Conservation (phyloP, 2,329 filamentous ascomycete species). For the Diaporthe capsici region DNA sequence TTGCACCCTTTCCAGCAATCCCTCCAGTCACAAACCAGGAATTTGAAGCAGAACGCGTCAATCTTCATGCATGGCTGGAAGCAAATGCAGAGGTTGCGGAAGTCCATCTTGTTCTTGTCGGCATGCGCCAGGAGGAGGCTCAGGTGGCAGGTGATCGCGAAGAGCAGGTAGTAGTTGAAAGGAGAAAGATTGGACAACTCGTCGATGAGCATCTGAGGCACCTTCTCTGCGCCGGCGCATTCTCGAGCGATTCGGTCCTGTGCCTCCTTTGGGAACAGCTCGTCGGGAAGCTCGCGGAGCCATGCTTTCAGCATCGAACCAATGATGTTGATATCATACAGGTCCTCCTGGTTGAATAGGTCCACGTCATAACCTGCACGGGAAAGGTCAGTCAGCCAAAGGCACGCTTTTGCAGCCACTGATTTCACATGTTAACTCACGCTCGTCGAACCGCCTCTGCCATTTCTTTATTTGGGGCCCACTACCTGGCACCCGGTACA, state of each 20-base stretch:
- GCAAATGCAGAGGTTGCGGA: constrained; percentile 94
- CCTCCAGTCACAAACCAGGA: constrained; percentile 94
- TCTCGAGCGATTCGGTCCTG: constrained; percentile 86
- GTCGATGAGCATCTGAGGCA: constrained; percentile 88
- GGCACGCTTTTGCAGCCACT: neutral
- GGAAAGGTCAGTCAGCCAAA: neutral
- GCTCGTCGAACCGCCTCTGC: constrained; percentile 91
- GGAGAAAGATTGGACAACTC: constrained; percentile 94
- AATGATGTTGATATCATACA: constrained; percentile 97
- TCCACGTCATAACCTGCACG: constrained; percentile 85
- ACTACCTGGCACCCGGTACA: constrained; percentile 93
- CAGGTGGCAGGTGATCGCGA: constrained; percentile 96
- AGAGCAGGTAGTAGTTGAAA: constrained; percentile 97
- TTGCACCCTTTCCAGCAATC: constrained; percentile 98
- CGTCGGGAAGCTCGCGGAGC: constrained; percentile 94
- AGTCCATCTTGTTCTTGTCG: constrained; percentile 99
- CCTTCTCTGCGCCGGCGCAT: constrained; percentile 82
- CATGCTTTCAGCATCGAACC: constrained; percentile 97
- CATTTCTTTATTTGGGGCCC: constrained; percentile 93
- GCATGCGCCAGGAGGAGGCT: constrained; percentile 91
- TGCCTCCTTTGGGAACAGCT: constrained; percentile 87
- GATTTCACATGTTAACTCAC: constrained; percentile 60
- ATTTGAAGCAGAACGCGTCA: constrained; percentile 94
- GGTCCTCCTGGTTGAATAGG: constrained; percentile 86
- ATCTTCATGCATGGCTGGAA: constrained; percentile 98